Conservation (phyloP, 306 rosid genomes). For the Gleditsia sinensis region DNA sequence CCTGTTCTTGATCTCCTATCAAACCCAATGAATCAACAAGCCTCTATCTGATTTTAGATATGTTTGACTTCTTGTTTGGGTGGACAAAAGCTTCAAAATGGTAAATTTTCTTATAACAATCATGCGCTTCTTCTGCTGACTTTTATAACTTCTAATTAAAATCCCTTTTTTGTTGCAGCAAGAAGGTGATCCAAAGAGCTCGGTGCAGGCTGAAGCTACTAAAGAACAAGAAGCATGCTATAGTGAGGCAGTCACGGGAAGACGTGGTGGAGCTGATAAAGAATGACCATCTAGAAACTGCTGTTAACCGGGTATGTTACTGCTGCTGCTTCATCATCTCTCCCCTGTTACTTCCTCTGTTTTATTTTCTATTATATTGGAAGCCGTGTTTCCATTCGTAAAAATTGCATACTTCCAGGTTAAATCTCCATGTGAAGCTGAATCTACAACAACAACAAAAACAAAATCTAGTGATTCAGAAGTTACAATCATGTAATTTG, state of each 20-base stretch:
- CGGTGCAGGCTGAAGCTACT: slow-evolving; percentile 60
- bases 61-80: slow-evolving; percentile 65
- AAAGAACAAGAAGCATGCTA: slow-evolving; percentile 57
- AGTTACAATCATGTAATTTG: too few species aligned
- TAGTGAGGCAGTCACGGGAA: slow-evolving; percentile 51
- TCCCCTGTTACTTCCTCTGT: not conserved
- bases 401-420: too few species aligned
- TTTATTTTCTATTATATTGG: not conserved
- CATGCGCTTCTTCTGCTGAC: slow-evolving; percentile 4
- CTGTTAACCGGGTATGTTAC: slow-evolving; percentile 53
- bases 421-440: not conserved
- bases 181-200: slow-evolving; percentile 54
- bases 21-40: not conserved
- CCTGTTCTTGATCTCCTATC: not conserved
- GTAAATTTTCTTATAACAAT: slow-evolving; percentile 24
- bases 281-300: slow-evolving; percentile 51
- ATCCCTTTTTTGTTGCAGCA: slow-evolving; percentile 44
- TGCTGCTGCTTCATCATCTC: not conserved
- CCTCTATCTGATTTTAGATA: slow-evolving; percentile 21
- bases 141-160: not conserved
- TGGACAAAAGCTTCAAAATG: slow-evolving; percentile 79
- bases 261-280: slow-evolving; percentile 58
- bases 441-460: too few species aligned
- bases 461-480: too few species aligned
- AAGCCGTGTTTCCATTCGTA: not conserved